Percentiles rank a stretch among this genome's conserved stretches.
phyloP scores from a whole-genome alignment of 1,284 basidiomycete genomes.

The Trichosporon coremiiforme region DNA sequence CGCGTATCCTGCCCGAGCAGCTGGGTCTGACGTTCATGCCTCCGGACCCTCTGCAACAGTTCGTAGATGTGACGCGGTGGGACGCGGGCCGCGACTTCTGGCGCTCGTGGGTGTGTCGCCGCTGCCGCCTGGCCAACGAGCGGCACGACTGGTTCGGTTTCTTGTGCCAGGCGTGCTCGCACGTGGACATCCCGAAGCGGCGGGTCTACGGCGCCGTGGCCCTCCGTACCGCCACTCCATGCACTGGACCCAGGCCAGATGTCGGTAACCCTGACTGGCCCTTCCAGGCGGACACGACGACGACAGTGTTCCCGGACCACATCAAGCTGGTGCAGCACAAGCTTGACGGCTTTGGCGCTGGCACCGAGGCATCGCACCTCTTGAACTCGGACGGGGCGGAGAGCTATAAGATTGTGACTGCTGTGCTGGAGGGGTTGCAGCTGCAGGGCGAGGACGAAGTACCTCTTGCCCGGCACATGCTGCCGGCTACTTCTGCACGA shows the following conservation, averaged over 20 bases:
- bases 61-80: slow-evolving; percentile 24
- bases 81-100: slow-evolving; percentile 42
- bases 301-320: slow-evolving; percentile 40
- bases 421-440: slow-evolving; percentile 29
- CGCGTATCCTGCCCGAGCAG: slow-evolving; percentile 35
- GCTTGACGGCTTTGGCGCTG: slow-evolving; percentile 31
- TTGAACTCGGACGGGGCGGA: slow-evolving; percentile 33
- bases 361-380: slow-evolving; percentile 39
- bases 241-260: slow-evolving; percentile 41
- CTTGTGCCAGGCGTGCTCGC: slow-evolving; percentile 47
- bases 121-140: slow-evolving; percentile 47
- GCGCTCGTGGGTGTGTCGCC: slow-evolving; percentile 47
- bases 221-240: slow-evolving; percentile 36
- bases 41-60: slow-evolving; percentile 24
- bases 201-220: slow-evolving; percentile 35
- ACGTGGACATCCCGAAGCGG: slow-evolving; percentile 25
- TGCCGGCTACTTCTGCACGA: slow-evolving; percentile 19
- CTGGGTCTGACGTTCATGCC: slow-evolving; percentile 37
- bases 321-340: slow-evolving; percentile 45
- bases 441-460: slow-evolving; percentile 31
- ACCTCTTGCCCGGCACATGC: slow-evolving; percentile 34
- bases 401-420: slow-evolving; percentile 15
- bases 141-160: slow-evolving; percentile 46
- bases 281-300: slow-evolving; percentile 26
- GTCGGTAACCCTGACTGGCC: slow-evolving; percentile 38